Conservation (phyloP, 2,329 filamentous ascomycete genomes). For the Xylariaceae sp. region DNA sequence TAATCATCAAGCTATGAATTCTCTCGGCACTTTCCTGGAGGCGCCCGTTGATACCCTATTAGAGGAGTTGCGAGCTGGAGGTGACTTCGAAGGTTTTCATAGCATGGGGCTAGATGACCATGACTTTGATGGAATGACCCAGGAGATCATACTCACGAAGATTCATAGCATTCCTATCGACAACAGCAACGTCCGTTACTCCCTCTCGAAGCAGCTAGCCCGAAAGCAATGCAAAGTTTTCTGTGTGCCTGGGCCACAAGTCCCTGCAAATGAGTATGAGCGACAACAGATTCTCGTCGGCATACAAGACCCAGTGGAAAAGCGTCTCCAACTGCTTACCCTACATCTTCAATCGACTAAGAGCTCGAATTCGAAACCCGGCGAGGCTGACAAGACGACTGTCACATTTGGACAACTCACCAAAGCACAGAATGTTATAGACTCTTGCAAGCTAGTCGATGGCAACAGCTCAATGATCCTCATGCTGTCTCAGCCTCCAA, state of each 20-base stretch:
- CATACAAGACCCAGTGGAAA: constrained; percentile 65
- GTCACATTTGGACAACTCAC: constrained; percentile 47
- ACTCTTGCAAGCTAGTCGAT: constrained; percentile 69
- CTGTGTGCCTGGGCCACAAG: constrained; percentile 58
- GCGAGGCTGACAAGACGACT: constrained; percentile 33
- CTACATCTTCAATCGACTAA: constrained; percentile 46
- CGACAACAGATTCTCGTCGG: constrained; percentile 59
- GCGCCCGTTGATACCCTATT: constrained; percentile 65
- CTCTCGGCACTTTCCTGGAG: constrained; percentile 60
- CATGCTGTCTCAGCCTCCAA: constrained; percentile 61
- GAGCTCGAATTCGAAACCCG: constrained; percentile 6
- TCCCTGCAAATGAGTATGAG: constrained; percentile 48
- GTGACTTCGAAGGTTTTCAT: constrained; percentile 63
- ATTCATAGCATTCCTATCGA: constrained; percentile 64
- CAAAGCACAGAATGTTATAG: constrained; percentile 63
- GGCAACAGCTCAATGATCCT: constrained; percentile 64
- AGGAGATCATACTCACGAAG: constrained; percentile 68
- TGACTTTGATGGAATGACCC: constrained; percentile 65
- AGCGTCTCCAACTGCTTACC: constrained; percentile 62
- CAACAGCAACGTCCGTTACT: constrained; percentile 57
- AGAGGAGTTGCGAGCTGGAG: constrained; percentile 60
- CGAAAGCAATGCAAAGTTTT: constrained; percentile 59
- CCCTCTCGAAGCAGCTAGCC: constrained; percentile 48
- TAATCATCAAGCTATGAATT: constrained; percentile 29
- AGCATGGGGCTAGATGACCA: constrained; percentile 70